Evolutionary conservation across 1,139 yeast genomes (phyloP).

Genomic region (Candida frijolesensis): DNA sequence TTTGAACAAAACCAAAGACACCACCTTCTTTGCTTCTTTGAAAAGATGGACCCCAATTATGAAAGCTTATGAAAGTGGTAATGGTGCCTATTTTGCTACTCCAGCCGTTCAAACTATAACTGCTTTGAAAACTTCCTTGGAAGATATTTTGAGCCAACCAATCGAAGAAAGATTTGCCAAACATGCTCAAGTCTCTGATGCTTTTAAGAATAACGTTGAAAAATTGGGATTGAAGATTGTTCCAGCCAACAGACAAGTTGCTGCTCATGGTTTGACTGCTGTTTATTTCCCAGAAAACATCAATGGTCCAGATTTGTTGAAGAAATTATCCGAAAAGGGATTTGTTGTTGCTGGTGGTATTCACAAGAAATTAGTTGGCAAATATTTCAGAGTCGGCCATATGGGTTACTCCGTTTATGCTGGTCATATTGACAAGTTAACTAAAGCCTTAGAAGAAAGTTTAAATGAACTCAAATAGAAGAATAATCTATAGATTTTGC

Average conservation of each 20-base stretch:
- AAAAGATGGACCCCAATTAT: conserved; percentile 89
- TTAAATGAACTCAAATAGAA: conserved; percentile 32
- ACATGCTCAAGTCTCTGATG: conserved; percentile 63
- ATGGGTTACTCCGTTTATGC: conserved; percentile 69
- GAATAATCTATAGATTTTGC: background rate
- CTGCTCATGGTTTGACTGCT: conserved; percentile 90
- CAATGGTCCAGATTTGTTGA: conserved; percentile 64
- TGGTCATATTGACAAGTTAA: conserved; percentile 43
- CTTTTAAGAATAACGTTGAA: conserved; percentile 61
- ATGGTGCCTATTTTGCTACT: conserved; percentile 88
- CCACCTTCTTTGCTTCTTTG: conserved; percentile 73
- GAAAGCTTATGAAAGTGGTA: conserved; percentile 82
- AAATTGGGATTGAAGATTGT: conserved; percentile 69
- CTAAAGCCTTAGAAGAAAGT: conserved; percentile 39
- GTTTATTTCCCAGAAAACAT: conserved; percentile 80
- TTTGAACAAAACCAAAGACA: conserved; percentile 51
- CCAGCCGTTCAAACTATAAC: conserved; percentile 88
- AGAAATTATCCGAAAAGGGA: conserved; percentile 61
- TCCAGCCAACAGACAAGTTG: conserved; percentile 58
- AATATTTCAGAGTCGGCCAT: conserved; percentile 93
- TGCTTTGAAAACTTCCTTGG: conserved; percentile 77
- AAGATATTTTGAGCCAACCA: conserved; percentile 64
- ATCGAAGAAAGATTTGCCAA: conserved; percentile 64
- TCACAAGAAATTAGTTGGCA: conserved; percentile 76
- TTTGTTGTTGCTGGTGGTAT: conserved; percentile 90